phyloP scores from a whole-genome alignment of 257 asterid genomes.

The Gentiana straminea region DNA sequence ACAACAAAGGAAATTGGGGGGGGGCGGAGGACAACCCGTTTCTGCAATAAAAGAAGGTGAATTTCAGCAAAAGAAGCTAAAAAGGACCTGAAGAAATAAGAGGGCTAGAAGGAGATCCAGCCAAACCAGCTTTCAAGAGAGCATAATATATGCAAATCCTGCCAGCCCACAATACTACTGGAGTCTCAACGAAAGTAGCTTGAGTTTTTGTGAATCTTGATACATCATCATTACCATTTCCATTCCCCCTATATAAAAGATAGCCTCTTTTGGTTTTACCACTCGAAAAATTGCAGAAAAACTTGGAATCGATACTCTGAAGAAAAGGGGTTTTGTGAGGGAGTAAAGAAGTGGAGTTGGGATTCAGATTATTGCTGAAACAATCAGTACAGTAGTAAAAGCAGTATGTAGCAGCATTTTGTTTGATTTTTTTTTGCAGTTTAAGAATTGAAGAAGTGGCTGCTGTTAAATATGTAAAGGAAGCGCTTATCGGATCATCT shows the following conservation, averaged over 20 bases:
- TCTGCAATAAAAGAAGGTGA: neutral
- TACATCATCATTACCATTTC: constrained; percentile 1
- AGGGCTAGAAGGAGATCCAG: constrained; percentile 89
- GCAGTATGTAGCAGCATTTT: constrained; percentile 48
- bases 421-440: neutral
- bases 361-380: constrained; percentile 24
- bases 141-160: constrained; percentile 78
- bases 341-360: constrained; percentile 16
- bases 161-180: constrained; percentile 84
- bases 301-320: constrained; percentile 41
- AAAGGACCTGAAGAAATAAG: constrained; percentile 31
- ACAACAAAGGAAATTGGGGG: neutral
- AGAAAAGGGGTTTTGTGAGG: constrained; percentile 35
- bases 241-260: constrained; percentile 9
- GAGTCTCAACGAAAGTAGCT: constrained; percentile 66
- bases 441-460: too few species aligned
- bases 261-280: constrained; percentile 23
- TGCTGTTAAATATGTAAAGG: too few species aligned
- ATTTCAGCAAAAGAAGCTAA: neutral
- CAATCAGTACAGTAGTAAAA: constrained; percentile 11
- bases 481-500: too few species aligned
- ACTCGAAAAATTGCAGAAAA: constrained; percentile 16
- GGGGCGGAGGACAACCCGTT: neutral
- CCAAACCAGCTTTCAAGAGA: constrained; percentile 78
- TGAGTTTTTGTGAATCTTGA: constrained; percentile 9